Evolutionary conservation across 176 grass and related monocot species (phyloP).

Genomic region (Puya raimondii): DNA sequence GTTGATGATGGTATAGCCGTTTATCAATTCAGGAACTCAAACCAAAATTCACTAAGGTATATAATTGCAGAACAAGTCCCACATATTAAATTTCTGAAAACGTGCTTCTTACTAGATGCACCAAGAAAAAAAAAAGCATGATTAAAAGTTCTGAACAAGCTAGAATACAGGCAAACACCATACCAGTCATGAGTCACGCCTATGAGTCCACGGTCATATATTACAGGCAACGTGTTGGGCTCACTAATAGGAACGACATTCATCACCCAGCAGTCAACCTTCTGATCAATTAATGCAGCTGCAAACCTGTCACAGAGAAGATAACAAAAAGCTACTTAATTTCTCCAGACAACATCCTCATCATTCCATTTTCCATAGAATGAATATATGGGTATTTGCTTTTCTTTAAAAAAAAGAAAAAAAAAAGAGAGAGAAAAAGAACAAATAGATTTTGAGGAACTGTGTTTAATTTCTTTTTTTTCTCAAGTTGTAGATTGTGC

Average conservation of each 20-base stretch:
- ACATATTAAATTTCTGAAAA: too few relatives aligned
- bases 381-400: too few relatives aligned
- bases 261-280: slow-evolving; percentile 94
- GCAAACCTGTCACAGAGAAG: slow-evolving; percentile 53
- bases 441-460: too few relatives aligned
- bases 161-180: slow-evolving; percentile 6
- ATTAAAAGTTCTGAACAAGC: background rate
- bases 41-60: background rate
- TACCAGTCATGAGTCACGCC: slow-evolving; percentile 97
- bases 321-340: slow-evolving; percentile 2
- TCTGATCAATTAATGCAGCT: slow-evolving; percentile 51
- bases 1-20: background rate
- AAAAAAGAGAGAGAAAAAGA: too few relatives aligned
- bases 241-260: slow-evolving; percentile 76
- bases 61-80: background rate
- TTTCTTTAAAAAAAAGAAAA: too few relatives aligned
- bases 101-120: too few relatives aligned
- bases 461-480: too few relatives aligned
- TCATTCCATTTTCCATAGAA: too few relatives aligned
- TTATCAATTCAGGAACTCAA: background rate
- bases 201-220: slow-evolving; percentile 91
- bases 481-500: background rate
- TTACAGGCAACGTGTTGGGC: slow-evolving; percentile 79
- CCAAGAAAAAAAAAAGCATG: too few relatives aligned
- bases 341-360: background rate